Conservation (phyloP, 306 rosid genomes). For the Vachellia pachyceras region DNA sequence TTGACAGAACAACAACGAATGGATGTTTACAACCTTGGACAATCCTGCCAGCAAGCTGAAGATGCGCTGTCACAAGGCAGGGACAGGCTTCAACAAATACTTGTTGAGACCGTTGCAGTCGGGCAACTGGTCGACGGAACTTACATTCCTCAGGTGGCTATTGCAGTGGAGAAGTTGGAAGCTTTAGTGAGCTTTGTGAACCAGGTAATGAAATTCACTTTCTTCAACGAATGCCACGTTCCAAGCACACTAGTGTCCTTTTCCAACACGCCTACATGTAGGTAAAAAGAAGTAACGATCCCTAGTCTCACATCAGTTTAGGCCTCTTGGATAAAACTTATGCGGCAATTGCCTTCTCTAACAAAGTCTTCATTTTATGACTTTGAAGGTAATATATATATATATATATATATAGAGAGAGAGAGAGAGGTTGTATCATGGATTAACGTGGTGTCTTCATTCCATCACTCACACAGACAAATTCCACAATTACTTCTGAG, state of each 20-base stretch:
- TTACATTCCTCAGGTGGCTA: slow-evolving; percentile 54
- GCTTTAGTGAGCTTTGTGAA: slow-evolving; percentile 69
- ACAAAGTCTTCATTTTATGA: background rate
- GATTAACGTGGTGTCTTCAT: background rate
- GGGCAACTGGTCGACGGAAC: slow-evolving; percentile 61
- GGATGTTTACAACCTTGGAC: slow-evolving; percentile 62
- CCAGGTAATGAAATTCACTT: slow-evolving; percentile 61
- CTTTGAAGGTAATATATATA: background rate
- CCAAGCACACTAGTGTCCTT: background rate
- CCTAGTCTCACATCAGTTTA: background rate
- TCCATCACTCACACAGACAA: background rate
- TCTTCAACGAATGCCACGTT: background rate
- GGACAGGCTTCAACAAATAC: slow-evolving; percentile 76
- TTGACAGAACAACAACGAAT: slow-evolving; percentile 66
- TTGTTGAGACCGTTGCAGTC: slow-evolving; percentile 63
- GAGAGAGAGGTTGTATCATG: background rate
- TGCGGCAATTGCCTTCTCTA: background rate
- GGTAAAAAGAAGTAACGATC: background rate
- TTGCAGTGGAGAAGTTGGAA: slow-evolving; percentile 83
- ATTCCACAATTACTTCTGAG: background rate
- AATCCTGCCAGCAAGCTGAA: slow-evolving; percentile 92
- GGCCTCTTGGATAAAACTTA: no score
- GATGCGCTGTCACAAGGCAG: slow-evolving; percentile 91
- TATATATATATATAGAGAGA: no score
- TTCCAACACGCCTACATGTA: background rate